These are phyloP conservation scores for Hypocreales sp. DNA, from an alignment of 2,329 filamentous ascomycete species.

Conservation along the genomic window DNA sequence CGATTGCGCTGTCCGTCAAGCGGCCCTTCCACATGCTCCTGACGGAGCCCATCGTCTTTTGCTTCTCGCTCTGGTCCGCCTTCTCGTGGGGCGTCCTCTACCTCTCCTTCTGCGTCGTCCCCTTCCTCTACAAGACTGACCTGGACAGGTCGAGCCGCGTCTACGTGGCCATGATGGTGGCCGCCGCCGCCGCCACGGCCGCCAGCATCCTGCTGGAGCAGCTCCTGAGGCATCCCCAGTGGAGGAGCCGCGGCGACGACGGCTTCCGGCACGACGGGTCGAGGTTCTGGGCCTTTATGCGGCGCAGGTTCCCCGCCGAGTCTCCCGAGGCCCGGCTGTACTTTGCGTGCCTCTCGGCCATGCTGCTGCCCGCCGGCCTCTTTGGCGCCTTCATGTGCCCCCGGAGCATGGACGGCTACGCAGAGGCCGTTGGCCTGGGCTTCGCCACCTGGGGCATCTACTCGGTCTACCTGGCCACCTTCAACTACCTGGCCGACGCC, in stretches of 20 bases:
- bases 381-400: slow-evolving; percentile 30
- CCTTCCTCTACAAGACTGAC: slow-evolving; percentile 53
- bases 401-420: slow-evolving; percentile 9
- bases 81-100: slow-evolving; percentile 88
- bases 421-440: slow-evolving; percentile 41
- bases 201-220: slow-evolving; percentile 59
- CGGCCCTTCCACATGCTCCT: slow-evolving; percentile 65
- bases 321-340: slow-evolving; percentile 68
- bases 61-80: slow-evolving; percentile 77
- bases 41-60: slow-evolving; percentile 68
- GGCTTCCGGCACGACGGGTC: slow-evolving; percentile 11
- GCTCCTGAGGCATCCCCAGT: slow-evolving; percentile 33
- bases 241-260: slow-evolving; percentile 9
- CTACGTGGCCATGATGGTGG: slow-evolving; percentile 59
- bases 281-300: slow-evolving; percentile 28
- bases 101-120: slow-evolving; percentile 66
- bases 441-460: slow-evolving; percentile 78
- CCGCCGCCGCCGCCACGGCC: slow-evolving; percentile 47
- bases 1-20: slow-evolving; percentile 59
- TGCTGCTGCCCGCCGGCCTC: slow-evolving; percentile 62
- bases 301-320: slow-evolving; percentile 28
- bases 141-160: slow-evolving; percentile 56
- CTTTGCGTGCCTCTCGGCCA: slow-evolving; percentile 63
- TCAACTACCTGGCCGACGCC: slow-evolving; percentile 84
- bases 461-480: slow-evolving; percentile 72